Evolutionary conservation across 345 rosid species (phyloP).

Genomic region (Rubroshorea leprosula): DNA sequence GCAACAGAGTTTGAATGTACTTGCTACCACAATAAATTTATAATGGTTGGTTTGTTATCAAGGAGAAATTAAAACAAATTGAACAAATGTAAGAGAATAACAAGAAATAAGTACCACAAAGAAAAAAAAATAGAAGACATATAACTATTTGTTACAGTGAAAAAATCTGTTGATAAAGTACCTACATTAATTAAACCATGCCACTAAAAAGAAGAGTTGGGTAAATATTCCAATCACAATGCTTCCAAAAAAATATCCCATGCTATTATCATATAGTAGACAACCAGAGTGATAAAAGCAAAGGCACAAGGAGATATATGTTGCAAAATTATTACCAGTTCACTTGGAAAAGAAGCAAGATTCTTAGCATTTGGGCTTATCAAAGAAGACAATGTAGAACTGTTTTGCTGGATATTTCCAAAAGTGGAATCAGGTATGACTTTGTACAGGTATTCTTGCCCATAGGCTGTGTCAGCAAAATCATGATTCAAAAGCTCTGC

Average conservation of each 20-base stretch:
- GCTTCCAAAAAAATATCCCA: neutral
- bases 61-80: neutral
- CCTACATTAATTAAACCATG: neutral
- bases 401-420: slow-evolving; percentile 14
- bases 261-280: neutral
- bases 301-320: neutral
- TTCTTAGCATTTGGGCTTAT: slow-evolving; percentile 19
- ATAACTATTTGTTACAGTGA: neutral
- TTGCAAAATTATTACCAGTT: slow-evolving; percentile 24
- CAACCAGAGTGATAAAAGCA: neutral
- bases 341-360: slow-evolving; percentile 19
- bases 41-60: slow-evolving; percentile 6
- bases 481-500: slow-evolving; percentile 17
- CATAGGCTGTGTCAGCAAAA: slow-evolving; percentile 14
- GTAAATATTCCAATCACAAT: neutral
- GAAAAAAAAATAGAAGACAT: neutral
- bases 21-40: slow-evolving; percentile 20
- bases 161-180: neutral
- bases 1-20: slow-evolving; percentile 18
- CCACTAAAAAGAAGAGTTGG: neutral
- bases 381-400: slow-evolving; percentile 17
- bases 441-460: slow-evolving; percentile 11
- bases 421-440: slow-evolving; percentile 17
- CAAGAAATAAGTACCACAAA: neutral
- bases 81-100: neutral